Evolutionary conservation across 306 rosid genomes (phyloP).

Genomic region (Quercus cerris): DNA sequence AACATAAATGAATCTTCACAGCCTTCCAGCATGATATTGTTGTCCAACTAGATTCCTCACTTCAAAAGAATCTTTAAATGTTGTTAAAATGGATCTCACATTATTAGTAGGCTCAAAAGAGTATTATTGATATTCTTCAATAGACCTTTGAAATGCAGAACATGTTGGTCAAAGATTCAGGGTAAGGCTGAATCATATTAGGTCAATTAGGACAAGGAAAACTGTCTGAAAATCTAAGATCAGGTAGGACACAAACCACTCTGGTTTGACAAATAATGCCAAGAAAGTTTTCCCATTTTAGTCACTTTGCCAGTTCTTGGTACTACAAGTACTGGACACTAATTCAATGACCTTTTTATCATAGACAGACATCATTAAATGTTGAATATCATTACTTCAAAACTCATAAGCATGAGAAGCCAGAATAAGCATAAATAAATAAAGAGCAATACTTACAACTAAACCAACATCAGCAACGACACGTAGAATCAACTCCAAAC

Average conservation of each 20-base stretch:
- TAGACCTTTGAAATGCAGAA: not conserved
- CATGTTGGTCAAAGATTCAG: not conserved
- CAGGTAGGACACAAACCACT: not conserved
- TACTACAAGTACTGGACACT: not conserved
- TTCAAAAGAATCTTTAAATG: not conserved
- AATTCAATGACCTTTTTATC: not conserved
- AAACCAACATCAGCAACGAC: conserved; percentile 98
- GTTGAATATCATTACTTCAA: not conserved
- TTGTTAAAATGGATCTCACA: not conserved
- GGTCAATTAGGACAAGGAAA: not conserved
- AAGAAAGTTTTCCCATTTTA: not conserved
- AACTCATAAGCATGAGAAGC: not conserved
- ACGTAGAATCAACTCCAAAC: conserved; percentile 86
- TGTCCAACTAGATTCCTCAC: not conserved
- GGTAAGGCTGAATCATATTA: not conserved
- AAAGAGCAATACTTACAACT: conserved; percentile 36
- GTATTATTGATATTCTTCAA: not conserved
- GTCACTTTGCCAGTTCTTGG: not conserved
- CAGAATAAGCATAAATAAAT: not conserved
- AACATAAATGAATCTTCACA: not conserved
- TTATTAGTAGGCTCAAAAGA: not conserved
- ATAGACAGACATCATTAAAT: not conserved
- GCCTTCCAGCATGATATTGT: not conserved
- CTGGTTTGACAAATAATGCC: not conserved
- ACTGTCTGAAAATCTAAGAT: not conserved